These are phyloP conservation scores for Leccinum broughii DNA, from an alignment of 768 basidiomycete genomes.

Conservation along the genomic window DNA sequence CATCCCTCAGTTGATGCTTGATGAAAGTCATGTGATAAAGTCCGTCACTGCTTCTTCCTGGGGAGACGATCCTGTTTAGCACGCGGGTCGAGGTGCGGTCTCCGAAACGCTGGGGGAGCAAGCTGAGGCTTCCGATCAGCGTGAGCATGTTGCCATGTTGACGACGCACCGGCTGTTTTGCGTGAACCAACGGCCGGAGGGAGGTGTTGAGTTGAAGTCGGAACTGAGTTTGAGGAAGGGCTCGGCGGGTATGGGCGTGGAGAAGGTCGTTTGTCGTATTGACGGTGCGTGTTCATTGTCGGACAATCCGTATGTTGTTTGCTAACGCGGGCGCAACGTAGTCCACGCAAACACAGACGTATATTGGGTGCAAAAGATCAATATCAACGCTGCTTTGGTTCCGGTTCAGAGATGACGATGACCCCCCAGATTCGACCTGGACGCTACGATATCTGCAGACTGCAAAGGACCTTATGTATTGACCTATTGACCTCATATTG, in stretches of 20 bases:
- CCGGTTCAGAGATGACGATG: background rate
- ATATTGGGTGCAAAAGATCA: slow-evolving; percentile 37
- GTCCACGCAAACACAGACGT: slow-evolving; percentile 48
- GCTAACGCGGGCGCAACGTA: slow-evolving; percentile 20
- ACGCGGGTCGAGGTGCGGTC: slow-evolving; percentile 55
- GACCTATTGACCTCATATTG: too few species aligned
- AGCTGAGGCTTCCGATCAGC: slow-evolving; percentile 50
- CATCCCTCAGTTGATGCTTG: background rate
- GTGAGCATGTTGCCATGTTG: slow-evolving; percentile 51
- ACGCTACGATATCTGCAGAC: background rate
- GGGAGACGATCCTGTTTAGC: slow-evolving; percentile 50
- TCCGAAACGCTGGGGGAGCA: slow-evolving; percentile 56
- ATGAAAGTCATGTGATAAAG: slow-evolving; percentile 19
- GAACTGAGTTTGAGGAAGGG: slow-evolving; percentile 44
- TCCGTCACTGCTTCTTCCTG: slow-evolving; percentile 39
- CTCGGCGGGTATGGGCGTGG: slow-evolving; percentile 5
- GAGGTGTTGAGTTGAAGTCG: slow-evolving; percentile 45
- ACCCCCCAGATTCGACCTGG: background rate
- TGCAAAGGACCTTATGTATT: background rate
- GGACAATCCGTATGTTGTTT: background rate
- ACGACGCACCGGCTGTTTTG: slow-evolving; percentile 59
- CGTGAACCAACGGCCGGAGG: slow-evolving; percentile 45
- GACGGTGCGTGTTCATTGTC: slow-evolving; percentile 44
- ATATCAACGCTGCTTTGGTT: slow-evolving; percentile 33
- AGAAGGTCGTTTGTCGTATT: slow-evolving; percentile 49